Conservation (phyloP, 805 yeast genomes). For the Wickerhamiella allomyrinae region DNA sequence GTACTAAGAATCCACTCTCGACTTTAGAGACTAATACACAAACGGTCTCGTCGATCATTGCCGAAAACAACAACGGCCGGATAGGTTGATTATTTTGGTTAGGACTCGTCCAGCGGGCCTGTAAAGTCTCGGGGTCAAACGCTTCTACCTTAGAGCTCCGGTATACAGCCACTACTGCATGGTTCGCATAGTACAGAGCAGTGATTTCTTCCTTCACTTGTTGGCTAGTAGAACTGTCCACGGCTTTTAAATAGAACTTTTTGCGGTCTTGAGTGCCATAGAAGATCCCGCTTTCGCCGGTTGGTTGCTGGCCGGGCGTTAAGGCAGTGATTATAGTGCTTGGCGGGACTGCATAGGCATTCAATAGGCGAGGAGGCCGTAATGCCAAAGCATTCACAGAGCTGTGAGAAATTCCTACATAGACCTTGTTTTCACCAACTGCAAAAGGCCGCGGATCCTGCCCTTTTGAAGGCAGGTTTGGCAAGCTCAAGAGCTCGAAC, state of each 20-base stretch:
- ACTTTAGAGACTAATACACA: neutral
- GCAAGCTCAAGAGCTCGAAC: constrained; percentile 17
- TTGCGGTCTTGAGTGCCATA: constrained; percentile 22
- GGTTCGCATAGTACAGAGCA: constrained; percentile 4
- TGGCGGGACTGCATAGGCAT: constrained; percentile 24
- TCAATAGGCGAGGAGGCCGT: constrained; percentile 23
- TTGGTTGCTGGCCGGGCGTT: neutral
- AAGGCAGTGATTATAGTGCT: constrained; percentile 19
- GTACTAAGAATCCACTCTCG: neutral
- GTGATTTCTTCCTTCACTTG: constrained; percentile 7
- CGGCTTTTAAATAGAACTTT: constrained; percentile 13
- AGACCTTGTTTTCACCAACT: constrained; percentile 7
- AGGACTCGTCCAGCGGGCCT: constrained; percentile 1
- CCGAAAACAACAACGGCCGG: neutral
- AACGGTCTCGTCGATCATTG: constrained; percentile 3
- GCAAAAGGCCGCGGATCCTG: constrained; percentile 2
- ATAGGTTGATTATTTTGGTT: neutral
- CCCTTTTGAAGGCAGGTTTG: constrained; percentile 7
- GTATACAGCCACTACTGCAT: constrained; percentile 3
- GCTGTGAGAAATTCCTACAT: constrained; percentile 23
- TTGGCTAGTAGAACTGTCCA: neutral
- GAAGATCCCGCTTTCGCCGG: constrained; percentile 5
- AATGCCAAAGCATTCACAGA: constrained; percentile 19
- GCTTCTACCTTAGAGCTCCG: constrained; percentile 2
- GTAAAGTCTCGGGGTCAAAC: neutral